These are phyloP conservation scores for Teunomyces pallodes DNA, from an alignment of 805 yeast species.

Conservation along the genomic window DNA sequence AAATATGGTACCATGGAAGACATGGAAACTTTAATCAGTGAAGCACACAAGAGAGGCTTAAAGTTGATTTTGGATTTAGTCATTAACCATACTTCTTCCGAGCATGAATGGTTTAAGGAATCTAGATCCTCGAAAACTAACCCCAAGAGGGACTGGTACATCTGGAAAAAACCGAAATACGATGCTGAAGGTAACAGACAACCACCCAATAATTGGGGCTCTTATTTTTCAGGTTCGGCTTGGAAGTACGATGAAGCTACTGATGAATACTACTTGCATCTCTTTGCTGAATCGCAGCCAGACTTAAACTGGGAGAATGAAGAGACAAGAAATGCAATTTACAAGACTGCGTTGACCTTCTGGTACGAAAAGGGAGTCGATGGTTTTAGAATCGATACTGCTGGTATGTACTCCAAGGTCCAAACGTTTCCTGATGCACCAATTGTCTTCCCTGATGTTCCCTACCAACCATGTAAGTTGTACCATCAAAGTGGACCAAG, in stretches of 20 bases:
- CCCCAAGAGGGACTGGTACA: conserved; percentile 60
- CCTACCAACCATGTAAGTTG: conserved; percentile 36
- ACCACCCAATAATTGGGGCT: conserved; percentile 58
- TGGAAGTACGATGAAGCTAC: conserved; percentile 56
- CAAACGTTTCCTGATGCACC: conserved; percentile 49
- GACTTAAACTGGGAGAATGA: conserved; percentile 61
- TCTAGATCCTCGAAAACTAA: conserved; percentile 48
- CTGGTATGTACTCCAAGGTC: conserved; percentile 50
- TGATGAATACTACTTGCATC: conserved; percentile 52
- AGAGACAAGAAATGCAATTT: conserved; percentile 36
- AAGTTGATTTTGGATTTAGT: conserved; percentile 54
- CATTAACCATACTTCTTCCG: conserved; percentile 54
- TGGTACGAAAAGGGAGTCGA: conserved; percentile 58
- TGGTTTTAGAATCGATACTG: conserved; percentile 59
- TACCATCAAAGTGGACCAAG: conserved; percentile 47
- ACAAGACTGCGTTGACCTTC: conserved; percentile 45
- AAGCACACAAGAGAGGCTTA: conserved; percentile 47
- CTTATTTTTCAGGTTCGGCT: conserved; percentile 52
- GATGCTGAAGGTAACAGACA: conserved; percentile 47
- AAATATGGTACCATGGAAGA: conserved; percentile 54
- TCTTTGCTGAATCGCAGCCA: conserved; percentile 55
- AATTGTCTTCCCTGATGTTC: conserved; percentile 35
- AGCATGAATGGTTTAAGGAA: conserved; percentile 58
- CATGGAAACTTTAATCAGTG: conserved; percentile 48
- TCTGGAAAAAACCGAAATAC: conserved; percentile 51